Evolutionary conservation across 148 eudicot genomes (phyloP).

Genomic region (Heliosperma pusillum): DNA sequence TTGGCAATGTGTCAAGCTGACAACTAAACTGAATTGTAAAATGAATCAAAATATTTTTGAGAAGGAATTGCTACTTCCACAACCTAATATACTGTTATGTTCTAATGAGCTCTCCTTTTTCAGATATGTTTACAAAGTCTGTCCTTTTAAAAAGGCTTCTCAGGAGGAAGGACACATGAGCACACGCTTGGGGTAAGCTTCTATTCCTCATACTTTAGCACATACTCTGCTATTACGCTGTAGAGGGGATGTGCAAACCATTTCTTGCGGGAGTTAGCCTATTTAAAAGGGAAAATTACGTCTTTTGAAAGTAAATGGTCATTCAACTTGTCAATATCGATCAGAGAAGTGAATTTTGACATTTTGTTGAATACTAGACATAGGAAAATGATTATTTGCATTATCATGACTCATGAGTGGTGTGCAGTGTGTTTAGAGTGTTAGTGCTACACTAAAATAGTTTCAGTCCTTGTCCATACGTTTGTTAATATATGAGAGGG

Average conservation of each 20-base stretch:
- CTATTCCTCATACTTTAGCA: constrained; percentile 2
- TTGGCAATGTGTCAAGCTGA: not conserved
- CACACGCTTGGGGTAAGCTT: constrained; percentile 81
- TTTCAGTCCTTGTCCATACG: no score
- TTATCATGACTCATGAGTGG: not conserved
- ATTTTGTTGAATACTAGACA: not conserved
- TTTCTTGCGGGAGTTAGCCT: not conserved
- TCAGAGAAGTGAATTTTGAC: no score
- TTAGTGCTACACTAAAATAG: not conserved
- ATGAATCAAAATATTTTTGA: not conserved
- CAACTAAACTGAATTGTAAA: not conserved
- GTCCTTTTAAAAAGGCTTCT: constrained; percentile 90
- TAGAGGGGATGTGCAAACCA: not conserved
- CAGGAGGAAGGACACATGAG: constrained; percentile 84
- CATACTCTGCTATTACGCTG: not conserved
- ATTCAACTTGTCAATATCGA: no score
- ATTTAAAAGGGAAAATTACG: not conserved
- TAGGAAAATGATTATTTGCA: not conserved
- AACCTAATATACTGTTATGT: not conserved
- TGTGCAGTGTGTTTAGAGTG: not conserved
- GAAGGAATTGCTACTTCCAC: constrained; percentile 5
- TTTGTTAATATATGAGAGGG: no score
- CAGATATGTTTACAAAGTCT: constrained; percentile 88
- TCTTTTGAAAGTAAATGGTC: not conserved
- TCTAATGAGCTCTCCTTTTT: constrained; percentile 13